Evolutionary conservation across 805 yeast species (phyloP).

Genomic region (Candida sonorensis): DNA sequence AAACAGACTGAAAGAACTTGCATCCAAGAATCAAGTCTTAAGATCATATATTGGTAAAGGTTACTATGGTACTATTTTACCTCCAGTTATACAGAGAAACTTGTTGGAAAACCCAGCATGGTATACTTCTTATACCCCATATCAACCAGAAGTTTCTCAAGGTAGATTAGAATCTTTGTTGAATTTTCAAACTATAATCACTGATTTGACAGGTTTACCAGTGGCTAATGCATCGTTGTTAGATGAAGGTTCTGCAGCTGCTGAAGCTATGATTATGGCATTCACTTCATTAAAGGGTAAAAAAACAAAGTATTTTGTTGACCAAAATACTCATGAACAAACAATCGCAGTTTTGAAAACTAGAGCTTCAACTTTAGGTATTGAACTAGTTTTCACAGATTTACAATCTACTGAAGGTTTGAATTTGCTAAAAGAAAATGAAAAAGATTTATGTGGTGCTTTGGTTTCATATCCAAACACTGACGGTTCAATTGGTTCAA

Average conservation of each 20-base stretch:
- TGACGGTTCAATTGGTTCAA: slow-evolving; percentile 58
- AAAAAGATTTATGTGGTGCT: slow-evolving; percentile 59
- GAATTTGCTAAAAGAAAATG: slow-evolving; percentile 27
- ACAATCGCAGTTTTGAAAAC: slow-evolving; percentile 73
- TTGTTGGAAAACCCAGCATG: slow-evolving; percentile 91
- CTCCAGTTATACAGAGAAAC: slow-evolving; percentile 91
- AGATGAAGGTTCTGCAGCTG: slow-evolving; percentile 97
- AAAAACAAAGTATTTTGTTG: slow-evolving; percentile 63
- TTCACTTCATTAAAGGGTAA: slow-evolving; percentile 63
- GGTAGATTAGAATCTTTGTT: slow-evolving; percentile 88
- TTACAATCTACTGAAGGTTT: slow-evolving; percentile 37
- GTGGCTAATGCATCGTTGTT: slow-evolving; percentile 90
- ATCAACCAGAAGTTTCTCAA: slow-evolving; percentile 97
- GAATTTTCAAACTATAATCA: slow-evolving; percentile 87
- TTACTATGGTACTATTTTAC: slow-evolving; percentile 82
- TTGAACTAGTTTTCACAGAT: slow-evolving; percentile 55
- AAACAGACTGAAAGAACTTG: slow-evolving; percentile 57
- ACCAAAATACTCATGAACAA: slow-evolving; percentile 73
- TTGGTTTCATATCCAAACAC: slow-evolving; percentile 88
- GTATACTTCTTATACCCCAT: slow-evolving; percentile 98
- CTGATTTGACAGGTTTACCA: slow-evolving; percentile 90
- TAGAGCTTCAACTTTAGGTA: slow-evolving; percentile 69
- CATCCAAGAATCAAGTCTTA: slow-evolving; percentile 65
- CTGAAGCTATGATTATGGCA: slow-evolving; percentile 89
- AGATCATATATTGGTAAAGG: slow-evolving; percentile 89